Percentiles rank a stretch among this genome's conserved stretches.
Conservation (phyloP, 1,139 yeast species). For the Casaregolazyma lundiana region DNA sequence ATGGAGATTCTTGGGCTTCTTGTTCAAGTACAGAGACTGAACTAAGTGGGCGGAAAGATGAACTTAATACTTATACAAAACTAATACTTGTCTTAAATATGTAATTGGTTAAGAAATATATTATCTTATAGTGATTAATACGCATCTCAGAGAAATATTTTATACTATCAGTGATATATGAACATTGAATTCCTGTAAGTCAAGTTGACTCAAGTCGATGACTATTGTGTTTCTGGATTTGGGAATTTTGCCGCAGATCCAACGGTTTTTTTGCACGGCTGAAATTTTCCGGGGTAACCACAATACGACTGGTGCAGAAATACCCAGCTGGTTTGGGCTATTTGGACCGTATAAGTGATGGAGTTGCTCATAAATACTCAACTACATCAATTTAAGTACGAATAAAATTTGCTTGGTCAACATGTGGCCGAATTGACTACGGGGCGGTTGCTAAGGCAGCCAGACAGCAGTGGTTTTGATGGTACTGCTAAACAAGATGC, state of each 20-base stretch:
- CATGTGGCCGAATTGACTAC: background rate
- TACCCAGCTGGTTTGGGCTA: background rate
- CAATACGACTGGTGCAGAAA: background rate
- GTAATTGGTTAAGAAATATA: background rate
- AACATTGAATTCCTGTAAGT: no score
- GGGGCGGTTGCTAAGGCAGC: background rate
- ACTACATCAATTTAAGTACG: background rate
- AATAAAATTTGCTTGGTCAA: background rate
- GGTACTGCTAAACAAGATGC: constrained; percentile 12
- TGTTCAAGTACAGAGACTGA: background rate
- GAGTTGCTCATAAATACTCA: background rate
- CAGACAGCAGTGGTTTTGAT: background rate
- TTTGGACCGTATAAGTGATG: background rate
- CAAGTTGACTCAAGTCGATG: background rate
- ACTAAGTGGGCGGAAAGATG: background rate
- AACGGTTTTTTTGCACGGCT: constrained; percentile 9
- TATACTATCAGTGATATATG: no score
- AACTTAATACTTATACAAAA: background rate
- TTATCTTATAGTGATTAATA: no score
- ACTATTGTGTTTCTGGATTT: background rate
- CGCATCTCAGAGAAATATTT: no score
- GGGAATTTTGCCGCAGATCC: constrained; percentile 1
- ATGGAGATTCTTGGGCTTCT: background rate
- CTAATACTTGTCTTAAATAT: background rate
- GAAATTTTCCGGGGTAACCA: constrained; percentile 6